Percentiles rank a stretch among this genome's conserved stretches.
Conservation (phyloP, 2,329 filamentous ascomycete genomes). For the Colletotrichum chrysophilum region DNA sequence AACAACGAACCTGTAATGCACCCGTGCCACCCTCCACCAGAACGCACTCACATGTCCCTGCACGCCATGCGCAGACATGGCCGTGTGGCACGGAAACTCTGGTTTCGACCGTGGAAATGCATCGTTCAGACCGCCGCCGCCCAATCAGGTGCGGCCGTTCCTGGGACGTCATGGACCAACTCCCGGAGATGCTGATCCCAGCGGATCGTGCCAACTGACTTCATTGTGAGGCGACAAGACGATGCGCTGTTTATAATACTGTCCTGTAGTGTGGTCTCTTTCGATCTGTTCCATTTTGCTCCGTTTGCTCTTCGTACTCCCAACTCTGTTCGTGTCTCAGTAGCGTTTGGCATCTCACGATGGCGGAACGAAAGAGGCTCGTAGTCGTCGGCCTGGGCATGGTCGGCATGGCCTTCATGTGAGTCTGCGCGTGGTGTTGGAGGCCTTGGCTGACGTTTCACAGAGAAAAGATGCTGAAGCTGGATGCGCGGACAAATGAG, state of each 20-base stretch:
- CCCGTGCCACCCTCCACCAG: background rate
- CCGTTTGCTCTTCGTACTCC: background rate
- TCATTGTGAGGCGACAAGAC: background rate
- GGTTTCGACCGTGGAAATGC: constrained; percentile 14
- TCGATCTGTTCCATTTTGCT: background rate
- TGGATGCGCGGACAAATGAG: constrained; percentile 75
- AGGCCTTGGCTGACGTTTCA: background rate
- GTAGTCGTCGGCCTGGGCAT: constrained; percentile 90
- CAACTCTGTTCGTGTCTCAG: background rate
- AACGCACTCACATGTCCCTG: background rate
- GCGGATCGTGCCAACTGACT: constrained; percentile 14
- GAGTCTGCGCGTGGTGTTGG: constrained; percentile 38
- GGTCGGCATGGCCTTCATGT: constrained; percentile 91
- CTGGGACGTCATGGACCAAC: background rate
- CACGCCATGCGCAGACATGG: background rate
- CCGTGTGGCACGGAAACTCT: background rate
- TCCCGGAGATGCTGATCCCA: constrained; percentile 21
- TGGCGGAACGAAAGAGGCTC: constrained; percentile 67
- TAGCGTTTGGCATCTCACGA: background rate
- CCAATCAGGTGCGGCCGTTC: background rate
- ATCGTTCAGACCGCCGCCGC: background rate
- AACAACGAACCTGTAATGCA: background rate
- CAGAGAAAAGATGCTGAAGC: constrained; percentile 88
- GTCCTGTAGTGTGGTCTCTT: background rate
- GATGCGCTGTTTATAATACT: constrained; percentile 5